phyloP scores from a whole-genome alignment of 148 eudicot species.

The Amaranthus hypochondriacus region DNA sequence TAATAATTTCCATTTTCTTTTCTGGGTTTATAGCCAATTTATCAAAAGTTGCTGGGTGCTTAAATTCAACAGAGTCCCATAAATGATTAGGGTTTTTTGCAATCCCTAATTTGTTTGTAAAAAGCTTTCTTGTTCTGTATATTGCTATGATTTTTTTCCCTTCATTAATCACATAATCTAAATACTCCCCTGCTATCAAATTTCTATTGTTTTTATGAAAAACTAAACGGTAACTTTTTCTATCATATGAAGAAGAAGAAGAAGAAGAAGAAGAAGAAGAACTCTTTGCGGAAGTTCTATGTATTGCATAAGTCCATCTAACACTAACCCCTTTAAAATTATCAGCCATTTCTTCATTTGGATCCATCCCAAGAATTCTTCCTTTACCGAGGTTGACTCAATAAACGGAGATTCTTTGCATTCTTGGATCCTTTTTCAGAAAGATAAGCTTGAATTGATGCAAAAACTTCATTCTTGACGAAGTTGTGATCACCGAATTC shows the following conservation, averaged over 20 bases:
- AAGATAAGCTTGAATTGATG: constrained; percentile 5
- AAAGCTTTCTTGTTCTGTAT: constrained; percentile 2
- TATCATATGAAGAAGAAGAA: no score
- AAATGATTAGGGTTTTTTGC: no score
- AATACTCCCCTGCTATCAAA: constrained; percentile 7
- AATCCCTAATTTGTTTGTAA: background rate
- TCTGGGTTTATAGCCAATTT: constrained; percentile 13
- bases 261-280: no score
- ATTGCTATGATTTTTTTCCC: constrained; percentile 8
- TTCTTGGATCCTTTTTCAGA: constrained; percentile 2
- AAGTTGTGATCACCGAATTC: background rate
- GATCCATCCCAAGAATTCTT: background rate
- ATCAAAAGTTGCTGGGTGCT: constrained; percentile 20
- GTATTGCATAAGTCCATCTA: constrained; percentile 3
- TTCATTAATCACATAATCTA: constrained; percentile 12
- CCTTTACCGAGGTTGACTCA: background rate
- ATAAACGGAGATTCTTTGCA: background rate
- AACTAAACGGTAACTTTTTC: background rate
- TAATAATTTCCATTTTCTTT: constrained; percentile 16
- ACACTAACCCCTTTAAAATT: constrained; percentile 5
- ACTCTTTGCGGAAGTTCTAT: background rate
- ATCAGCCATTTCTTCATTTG: constrained; percentile 8
- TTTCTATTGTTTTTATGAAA: constrained; percentile 13
- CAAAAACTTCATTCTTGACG: background rate
- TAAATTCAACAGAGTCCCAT: constrained; percentile 10